Base-by-base conservation (phyloP, 768 basidiomycete genomes). In the Lanmaoa rubissima region DNA sequence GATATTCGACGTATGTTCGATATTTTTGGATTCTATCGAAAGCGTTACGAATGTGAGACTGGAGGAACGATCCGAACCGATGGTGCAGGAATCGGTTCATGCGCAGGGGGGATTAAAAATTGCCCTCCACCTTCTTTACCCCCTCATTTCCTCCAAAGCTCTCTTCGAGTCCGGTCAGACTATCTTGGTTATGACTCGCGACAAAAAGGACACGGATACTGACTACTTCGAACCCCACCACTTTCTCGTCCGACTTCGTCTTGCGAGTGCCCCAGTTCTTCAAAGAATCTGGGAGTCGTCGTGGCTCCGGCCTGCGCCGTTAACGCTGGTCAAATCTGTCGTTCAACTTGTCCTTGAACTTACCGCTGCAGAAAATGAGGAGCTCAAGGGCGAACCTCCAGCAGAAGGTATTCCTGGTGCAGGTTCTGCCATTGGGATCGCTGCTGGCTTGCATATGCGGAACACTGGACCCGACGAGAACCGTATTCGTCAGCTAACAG, bases 81-180 rank as follows among this genome's bases (percentile, higher is more conserved):
- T 82, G 57, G 80, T 83, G 53, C 84, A 86, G 58, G 85, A 87
- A 56, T 78, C 93, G 42, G 76, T 84, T 5, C 86, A 91, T 65
- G 90, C 90, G 2, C 91, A 87, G 52, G 83, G 86, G 43, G 92
- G 88, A 8, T 71, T 95, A 49, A 94, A 93, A 71, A 85, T 93
- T 42, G 86, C 86, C 0, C 76, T 96, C 38, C 84, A 89, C 61
- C 77, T 96, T 42, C 74, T 98, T 41, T 79, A 83, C 55, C 83
- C 88, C 12, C 76, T 98, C 43, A 79, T 93, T 26, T 86, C 89
- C 2, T 82, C 91, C 28, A 90, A 90, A 63, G 81, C 90, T 13
- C 76, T 96, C 26, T 80, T 94, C 53, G 94, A 98, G 55, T 90
- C 92, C 8, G 81, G 85, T 3, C 95, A 98, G 73, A 95, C 93